Evolutionary conservation across 2,329 filamentous ascomycete species (phyloP).

Genomic region (Apiospora hydei): DNA sequence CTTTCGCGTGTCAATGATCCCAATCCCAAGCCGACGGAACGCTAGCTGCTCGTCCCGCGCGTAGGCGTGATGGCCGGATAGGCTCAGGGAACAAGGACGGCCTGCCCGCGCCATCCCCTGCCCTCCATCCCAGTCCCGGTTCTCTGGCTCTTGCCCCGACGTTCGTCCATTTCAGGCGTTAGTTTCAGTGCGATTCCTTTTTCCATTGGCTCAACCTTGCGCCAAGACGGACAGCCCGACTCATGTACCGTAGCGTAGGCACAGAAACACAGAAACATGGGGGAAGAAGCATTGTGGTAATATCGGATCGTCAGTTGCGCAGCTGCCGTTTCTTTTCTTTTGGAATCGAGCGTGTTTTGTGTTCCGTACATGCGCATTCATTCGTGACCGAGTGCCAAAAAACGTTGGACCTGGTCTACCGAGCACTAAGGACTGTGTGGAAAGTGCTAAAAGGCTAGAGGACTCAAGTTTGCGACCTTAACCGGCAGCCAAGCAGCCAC

Average conservation of each 20-base stretch:
- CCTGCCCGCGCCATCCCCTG: not conserved
- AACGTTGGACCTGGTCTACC: not conserved
- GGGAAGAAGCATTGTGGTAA: not conserved
- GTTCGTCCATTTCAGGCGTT: not conserved
- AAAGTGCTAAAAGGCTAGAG: not conserved
- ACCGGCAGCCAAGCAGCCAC: not conserved
- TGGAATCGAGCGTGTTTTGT: not conserved
- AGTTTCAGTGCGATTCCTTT: not conserved
- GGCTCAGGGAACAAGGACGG: not conserved
- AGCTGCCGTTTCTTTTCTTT: not conserved
- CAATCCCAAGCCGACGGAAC: constrained; percentile 16
- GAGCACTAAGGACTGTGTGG: not conserved
- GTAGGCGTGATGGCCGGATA: not conserved
- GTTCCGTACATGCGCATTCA: not conserved
- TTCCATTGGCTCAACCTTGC: not conserved
- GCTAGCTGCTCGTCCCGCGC: constrained; percentile 12
- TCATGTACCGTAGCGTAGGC: not conserved
- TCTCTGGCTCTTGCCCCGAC: constrained; percentile 11
- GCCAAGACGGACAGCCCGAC: constrained; percentile 19
- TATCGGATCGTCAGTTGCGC: not conserved
- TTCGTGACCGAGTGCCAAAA: not conserved
- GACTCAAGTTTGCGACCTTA: not conserved
- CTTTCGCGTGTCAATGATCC: not conserved
- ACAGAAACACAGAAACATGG: not conserved
- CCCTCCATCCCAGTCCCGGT: not conserved